Evolutionary conservation across 1,284 basidiomycete species (phyloP).

Genomic region (Cronartium quercuum): DNA sequence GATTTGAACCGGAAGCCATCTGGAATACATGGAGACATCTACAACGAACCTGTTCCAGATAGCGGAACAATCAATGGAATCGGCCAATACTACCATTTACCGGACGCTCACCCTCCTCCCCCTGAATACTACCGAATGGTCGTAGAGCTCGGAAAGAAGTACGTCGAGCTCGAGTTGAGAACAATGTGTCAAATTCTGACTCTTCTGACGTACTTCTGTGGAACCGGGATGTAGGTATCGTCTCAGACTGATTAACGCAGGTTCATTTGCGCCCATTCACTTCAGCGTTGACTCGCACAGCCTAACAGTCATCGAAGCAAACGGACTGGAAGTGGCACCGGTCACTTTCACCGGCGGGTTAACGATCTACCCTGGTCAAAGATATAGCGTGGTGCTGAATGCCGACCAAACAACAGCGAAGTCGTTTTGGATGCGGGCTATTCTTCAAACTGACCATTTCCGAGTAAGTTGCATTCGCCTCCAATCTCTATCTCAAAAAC

Average conservation of each 20-base stretch:
- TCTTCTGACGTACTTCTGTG: background rate
- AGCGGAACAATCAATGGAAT: slow-evolving; percentile 35
- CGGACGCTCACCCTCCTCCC: slow-evolving; percentile 20
- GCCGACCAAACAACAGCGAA: slow-evolving; percentile 43
- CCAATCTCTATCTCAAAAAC: too few relatives aligned
- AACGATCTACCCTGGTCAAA: slow-evolving; percentile 43
- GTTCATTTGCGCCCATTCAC: slow-evolving; percentile 41
- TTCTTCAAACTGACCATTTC: slow-evolving; percentile 36
- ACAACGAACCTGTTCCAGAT: slow-evolving; percentile 35
- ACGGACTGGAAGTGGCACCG: slow-evolving; percentile 44
- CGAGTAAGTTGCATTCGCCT: slow-evolving; percentile 7
- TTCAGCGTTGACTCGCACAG: slow-evolving; percentile 47
- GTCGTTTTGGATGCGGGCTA: slow-evolving; percentile 45
- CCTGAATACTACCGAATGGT: slow-evolving; percentile 21
- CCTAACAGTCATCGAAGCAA: slow-evolving; percentile 45
- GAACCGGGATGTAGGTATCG: slow-evolving; percentile 11
- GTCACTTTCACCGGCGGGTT: slow-evolving; percentile 39
- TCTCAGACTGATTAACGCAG: slow-evolving; percentile 27
- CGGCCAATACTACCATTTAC: slow-evolving; percentile 28
- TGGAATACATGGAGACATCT: slow-evolving; percentile 16
- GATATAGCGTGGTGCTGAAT: slow-evolving; percentile 44
- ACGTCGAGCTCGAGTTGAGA: background rate
- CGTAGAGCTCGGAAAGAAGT: slow-evolving; percentile 24
- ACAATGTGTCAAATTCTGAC: background rate
- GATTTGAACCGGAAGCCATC: background rate